Evolutionary conservation across 495 filamentous ascomycete species (phyloP), one percentile per base, ranked within the genome.

Genomic region (Physcia stellaris): DNA sequence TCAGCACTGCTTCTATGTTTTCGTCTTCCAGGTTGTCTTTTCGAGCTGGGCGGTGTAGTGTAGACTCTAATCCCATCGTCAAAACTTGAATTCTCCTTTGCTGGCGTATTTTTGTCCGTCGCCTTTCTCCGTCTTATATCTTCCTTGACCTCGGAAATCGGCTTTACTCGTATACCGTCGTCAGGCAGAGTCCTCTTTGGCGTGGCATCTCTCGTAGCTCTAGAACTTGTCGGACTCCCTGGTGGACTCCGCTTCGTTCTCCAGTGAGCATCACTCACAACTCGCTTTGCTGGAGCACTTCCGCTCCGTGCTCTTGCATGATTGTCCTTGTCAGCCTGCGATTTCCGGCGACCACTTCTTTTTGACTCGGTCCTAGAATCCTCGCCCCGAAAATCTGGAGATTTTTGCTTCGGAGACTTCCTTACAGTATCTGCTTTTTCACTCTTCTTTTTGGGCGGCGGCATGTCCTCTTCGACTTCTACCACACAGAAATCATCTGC

Each of bases 211-310:
- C 64, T 72, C 12, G 22, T 32, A 18, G 20, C 4, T 22, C 24
- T 40, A 13, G 40, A 35, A 5, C 63, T 51, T 6, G 56, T 34
- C 24, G 45, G 48, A 30, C 33, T 50, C 33, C 55, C 61, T 1
- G 60, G 52, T 4, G 61, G 55, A 32, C 57, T 69, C 45, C 62
- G 67, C 41, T 66, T 69, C 31, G 63, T 65, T 41, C 59, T 61
- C 82, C 82, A 88, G 45, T 88, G 77, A 27, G 76, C 74, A 57
- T 88, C 83, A 48, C 82, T 86, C 16, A 88, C 68, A 17, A 88
- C 76, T 33, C 82, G 69, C 62, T 85, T 88, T 48, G 76, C 75
- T 4, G 83, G 83, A 15, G 71, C 66, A 48, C 64, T 73, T 34
- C 62, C 57, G 44, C 66, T 69, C 46, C 61, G 56, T 37, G 55